Base-by-base conservation (phyloP, 257 asterid species). In the Penstemon barbatus region DNA sequence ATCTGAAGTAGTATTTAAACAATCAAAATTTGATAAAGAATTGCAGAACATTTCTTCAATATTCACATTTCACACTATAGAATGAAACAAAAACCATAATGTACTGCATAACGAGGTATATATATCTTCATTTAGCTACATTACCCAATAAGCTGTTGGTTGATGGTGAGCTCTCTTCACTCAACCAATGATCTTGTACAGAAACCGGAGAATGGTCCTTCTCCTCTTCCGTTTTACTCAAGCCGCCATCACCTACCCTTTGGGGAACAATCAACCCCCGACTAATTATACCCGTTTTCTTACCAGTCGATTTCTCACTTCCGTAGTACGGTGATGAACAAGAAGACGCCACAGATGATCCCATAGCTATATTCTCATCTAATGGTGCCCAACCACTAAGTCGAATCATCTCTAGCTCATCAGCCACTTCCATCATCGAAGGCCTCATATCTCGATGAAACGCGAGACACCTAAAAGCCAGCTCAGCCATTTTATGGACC, bases 351-450 rank as follows among this genome's bases (percentile, higher is more conserved):
- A 77, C 84, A 5, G 95, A 83, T 39, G 92, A 83, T 46, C 81
- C 78, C 79, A 74, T 49, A 19, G 76, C 71, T n/a, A 61, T 44
- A 61, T 77, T 80, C 19, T 85, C 95, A n/a, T 85, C 92, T 60
- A 74, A 39, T 4, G 92, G 81, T 3, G 86, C 88, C 92, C 92
- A 85, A 50, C 84, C 77, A 36, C 90, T 83, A 7, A 76, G 68
- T 71, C 83, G 72, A 67, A 88, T 80, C 79, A 82, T 92, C 63
- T 88, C 95, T 38, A 88, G 78, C 74, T 88, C 95, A 0, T 83
- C 90, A 6, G 92, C 88, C 70, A 88, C 95, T 71, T 88, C 95
- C 78, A 71, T 80, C 95, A 88, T 88, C 3, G 95, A 80, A n/a
- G 95, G 95, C 43, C 95, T 85, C 95, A 88, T 82, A 72, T 88